Base-by-base conservation (phyloP, 2,329 filamentous ascomycete species). In the Ophiognomonia clavigignenti-juglandacearum region DNA sequence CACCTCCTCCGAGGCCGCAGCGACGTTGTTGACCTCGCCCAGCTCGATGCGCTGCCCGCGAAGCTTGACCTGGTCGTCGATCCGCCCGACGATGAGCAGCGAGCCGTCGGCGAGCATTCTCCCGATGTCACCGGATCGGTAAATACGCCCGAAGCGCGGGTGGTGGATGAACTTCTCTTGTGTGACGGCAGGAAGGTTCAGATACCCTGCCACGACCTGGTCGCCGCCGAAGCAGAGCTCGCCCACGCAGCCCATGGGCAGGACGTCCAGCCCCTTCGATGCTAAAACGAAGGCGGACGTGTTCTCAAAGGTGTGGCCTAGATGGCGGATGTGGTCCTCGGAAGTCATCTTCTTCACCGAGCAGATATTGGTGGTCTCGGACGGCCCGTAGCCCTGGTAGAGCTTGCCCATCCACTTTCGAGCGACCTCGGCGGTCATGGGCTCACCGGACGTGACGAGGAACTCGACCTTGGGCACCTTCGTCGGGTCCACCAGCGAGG, bases 341-440 rank as follows among this genome's bases (percentile, higher is more conserved):
- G 56, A 54, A 0, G 68, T 64, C 60, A 92, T 82, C 32, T 75
- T 72, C 50, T 83, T 83, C 8, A 92, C 77, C 0, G 86, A 89
- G 64, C 88, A 95, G 18, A 95, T 90, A 54, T 95, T 95, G 1
- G 88, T 95, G 0, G 86, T 89, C 63, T 95, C 90, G 1, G 86
- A 88, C 0, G 89, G 88, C 0, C 88, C 88, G 53, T 95, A 95
- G 0, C 83, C 89, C 69, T 93, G 85, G 61, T 83, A 90, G 0
- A 96, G 70, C 13, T 82, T 75, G 32, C 69, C 73, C 0, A 73
- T 75, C 91, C 91, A 96, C 27, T 73, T 73, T 2, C 75, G 69
- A 34, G 84, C 79, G 0, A 95, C 86, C 27, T 79, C 77, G 29
- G 82, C 77, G 0, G 85, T 91, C 65, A 96, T 74, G 0, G 85